Evolutionary conservation across 768 basidiomycete genomes (phyloP).

Genomic region (Amanita phalloides): DNA sequence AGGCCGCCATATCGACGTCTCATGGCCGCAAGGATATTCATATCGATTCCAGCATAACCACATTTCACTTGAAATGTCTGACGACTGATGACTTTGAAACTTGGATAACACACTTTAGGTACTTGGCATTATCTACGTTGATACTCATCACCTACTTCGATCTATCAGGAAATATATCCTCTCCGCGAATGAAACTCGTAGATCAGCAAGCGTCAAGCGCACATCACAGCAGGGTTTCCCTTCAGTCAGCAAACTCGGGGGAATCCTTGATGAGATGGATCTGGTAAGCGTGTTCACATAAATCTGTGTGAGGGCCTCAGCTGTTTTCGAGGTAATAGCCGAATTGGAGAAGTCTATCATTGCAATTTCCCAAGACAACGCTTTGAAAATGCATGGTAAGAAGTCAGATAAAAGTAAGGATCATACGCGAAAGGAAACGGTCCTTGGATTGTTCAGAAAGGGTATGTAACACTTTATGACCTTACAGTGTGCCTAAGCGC

Average conservation of each 20-base stretch:
- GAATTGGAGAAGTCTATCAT: slow-evolving; percentile 47
- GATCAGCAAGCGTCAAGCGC: slow-evolving; percentile 29
- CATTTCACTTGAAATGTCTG: slow-evolving; percentile 79
- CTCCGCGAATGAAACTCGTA: slow-evolving; percentile 32
- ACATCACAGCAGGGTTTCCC: slow-evolving; percentile 31
- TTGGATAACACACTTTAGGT: slow-evolving; percentile 76
- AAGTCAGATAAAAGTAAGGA: slow-evolving; percentile 42
- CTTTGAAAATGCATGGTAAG: slow-evolving; percentile 29
- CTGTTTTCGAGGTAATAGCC: slow-evolving; percentile 35
- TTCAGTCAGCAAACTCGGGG: slow-evolving; percentile 36
- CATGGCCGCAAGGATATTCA: slow-evolving; percentile 73
- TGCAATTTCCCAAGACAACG: slow-evolving; percentile 27
- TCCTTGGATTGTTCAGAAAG: slow-evolving; percentile 56
- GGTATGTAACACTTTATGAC: slow-evolving; percentile 22
- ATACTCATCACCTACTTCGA: slow-evolving; percentile 9
- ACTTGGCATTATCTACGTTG: slow-evolving; percentile 8
- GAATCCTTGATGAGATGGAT: slow-evolving; percentile 58
- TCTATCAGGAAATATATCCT: slow-evolving; percentile 50
- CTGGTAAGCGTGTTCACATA: slow-evolving; percentile 26
- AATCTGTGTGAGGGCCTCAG: slow-evolving; percentile 1
- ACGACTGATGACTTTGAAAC: slow-evolving; percentile 54
- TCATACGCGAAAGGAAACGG: slow-evolving; percentile 19
- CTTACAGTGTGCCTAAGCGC: background rate
- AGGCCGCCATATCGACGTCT: slow-evolving; percentile 70
- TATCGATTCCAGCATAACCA: slow-evolving; percentile 64